Evolutionary conservation across 441 rosid species (phyloP).

Genomic region (Bruguiera hainesii): DNA sequence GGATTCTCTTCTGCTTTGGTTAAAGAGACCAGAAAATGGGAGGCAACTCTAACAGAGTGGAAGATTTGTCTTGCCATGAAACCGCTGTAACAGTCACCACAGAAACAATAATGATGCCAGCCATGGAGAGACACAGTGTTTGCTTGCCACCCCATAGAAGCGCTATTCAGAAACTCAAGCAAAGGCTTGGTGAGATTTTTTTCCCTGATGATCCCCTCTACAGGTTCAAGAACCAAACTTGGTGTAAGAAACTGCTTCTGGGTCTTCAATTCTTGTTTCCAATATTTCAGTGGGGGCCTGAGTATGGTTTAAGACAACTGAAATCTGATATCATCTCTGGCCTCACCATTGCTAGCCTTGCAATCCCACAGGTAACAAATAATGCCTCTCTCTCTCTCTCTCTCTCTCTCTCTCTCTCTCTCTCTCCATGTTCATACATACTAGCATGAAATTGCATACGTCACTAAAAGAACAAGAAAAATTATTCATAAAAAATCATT

Average conservation of each 20-base stretch:
- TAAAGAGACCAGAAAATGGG: slow-evolving; percentile 32
- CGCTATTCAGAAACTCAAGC: slow-evolving; percentile 63
- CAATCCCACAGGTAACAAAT: slow-evolving; percentile 86
- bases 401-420: neutral
- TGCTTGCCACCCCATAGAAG: slow-evolving; percentile 61
- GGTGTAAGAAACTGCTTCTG: slow-evolving; percentile 47
- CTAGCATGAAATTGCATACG: too few relatives aligned
- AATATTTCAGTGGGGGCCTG: slow-evolving; percentile 74
- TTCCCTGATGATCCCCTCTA: slow-evolving; percentile 96
- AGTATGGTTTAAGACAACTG: slow-evolving; percentile 55
- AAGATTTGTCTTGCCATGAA: slow-evolving; percentile 36
- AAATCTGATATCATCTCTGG: slow-evolving; percentile 92
- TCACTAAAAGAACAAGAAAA: too few relatives aligned
- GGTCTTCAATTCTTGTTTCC: slow-evolving; percentile 78
- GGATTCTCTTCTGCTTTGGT: neutral
- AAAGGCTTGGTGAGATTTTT: slow-evolving; percentile 60
- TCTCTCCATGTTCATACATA: neutral
- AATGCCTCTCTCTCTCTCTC: neutral
- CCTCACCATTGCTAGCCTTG: slow-evolving; percentile 98
- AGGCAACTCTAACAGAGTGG: slow-evolving; percentile 47
- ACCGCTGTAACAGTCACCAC: slow-evolving; percentile 25
- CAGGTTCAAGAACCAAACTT: slow-evolving; percentile 72
- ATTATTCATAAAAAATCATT: too few relatives aligned
- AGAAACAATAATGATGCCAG: slow-evolving; percentile 24
- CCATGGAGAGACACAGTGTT: slow-evolving; percentile 61